Conservation (phyloP, 73 alveolate species). For the Loxodes magnus region DNA sequence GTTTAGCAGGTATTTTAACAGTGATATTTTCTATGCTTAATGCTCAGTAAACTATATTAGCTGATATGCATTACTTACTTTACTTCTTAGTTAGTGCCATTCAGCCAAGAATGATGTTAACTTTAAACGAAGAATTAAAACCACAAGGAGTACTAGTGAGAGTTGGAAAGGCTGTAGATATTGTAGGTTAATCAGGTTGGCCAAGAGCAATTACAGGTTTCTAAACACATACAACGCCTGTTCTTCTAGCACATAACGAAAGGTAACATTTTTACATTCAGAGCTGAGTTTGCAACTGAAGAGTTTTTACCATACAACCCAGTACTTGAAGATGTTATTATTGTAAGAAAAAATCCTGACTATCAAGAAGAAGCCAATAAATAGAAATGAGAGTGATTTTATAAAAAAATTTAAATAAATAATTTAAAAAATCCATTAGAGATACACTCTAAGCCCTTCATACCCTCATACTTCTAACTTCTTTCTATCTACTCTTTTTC, state of each 20-base stretch:
- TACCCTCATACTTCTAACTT: too few relatives aligned
- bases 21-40: conserved; percentile 60
- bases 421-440: too few relatives aligned
- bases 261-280: conserved; percentile 9
- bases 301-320: conserved; percentile 70
- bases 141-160: conserved; percentile 66
- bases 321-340: conserved; percentile 82
- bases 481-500: too few relatives aligned
- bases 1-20: conserved; percentile 67
- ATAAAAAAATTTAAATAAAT: too few relatives aligned
- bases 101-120: conserved; percentile 89
- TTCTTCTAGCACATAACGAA: conserved; percentile 74
- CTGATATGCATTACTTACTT: conserved; percentile 74
- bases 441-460: too few relatives aligned
- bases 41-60: conserved; percentile 50
- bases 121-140: conserved; percentile 75
- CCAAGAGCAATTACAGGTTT: conserved; percentile 95
- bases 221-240: conserved; percentile 92
- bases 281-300: conserved; percentile 90
- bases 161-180: conserved; percentile 96
- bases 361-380: too few relatives aligned
- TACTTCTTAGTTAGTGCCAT: conserved; percentile 80
- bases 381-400: too few relatives aligned
- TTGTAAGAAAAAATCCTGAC: conserved; percentile 82
- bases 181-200: conserved; percentile 47